These are phyloP conservation scores for Veloboletus limbatus DNA, from an alignment of 1,284 basidiomycete genomes.

Conservation along the genomic window DNA sequence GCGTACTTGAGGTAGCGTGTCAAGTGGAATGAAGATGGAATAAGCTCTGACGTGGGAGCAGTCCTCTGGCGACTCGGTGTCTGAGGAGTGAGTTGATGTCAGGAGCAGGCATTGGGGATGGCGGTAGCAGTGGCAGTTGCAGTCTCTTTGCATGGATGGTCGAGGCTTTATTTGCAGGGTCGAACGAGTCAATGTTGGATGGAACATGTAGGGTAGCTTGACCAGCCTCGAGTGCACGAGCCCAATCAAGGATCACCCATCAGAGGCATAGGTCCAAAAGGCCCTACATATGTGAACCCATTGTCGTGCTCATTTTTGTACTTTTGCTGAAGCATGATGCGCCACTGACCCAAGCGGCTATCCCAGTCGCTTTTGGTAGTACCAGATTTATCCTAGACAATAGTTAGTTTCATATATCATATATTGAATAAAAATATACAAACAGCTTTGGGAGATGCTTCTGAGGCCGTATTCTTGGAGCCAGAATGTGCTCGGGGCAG, in stretches of 20 bases:
- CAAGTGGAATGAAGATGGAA: conserved; percentile 1
- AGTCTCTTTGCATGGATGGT: background rate
- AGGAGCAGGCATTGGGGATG: background rate
- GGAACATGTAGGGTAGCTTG: background rate
- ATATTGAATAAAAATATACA: background rate
- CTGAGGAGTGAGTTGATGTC: too few species aligned
- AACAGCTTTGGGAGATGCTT: background rate
- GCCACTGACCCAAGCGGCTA: background rate
- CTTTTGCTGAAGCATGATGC: background rate
- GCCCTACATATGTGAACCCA: conserved; percentile 3
- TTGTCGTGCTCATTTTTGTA: conserved; percentile 6
- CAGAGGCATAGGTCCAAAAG: background rate
- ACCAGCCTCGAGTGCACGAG: background rate
- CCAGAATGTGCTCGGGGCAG: conserved; percentile 1
- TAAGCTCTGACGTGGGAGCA: too few species aligned
- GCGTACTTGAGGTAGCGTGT: conserved; percentile 3
- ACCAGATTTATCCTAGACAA: background rate
- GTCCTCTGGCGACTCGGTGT: too few species aligned
- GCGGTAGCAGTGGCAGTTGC: background rate
- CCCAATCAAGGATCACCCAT: conserved; percentile 12
- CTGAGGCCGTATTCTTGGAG: background rate
- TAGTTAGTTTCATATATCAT: background rate
- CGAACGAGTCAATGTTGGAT: conserved; percentile 10
- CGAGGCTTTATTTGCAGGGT: conserved; percentile 5
- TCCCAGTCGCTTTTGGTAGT: background rate